A percentile compares a stretch with the other conserved stretches of the same genome.
These are phyloP conservation scores for Abortiporus biennis DNA, from an alignment of 1,284 basidiomycete species.

Conservation along the genomic window DNA sequence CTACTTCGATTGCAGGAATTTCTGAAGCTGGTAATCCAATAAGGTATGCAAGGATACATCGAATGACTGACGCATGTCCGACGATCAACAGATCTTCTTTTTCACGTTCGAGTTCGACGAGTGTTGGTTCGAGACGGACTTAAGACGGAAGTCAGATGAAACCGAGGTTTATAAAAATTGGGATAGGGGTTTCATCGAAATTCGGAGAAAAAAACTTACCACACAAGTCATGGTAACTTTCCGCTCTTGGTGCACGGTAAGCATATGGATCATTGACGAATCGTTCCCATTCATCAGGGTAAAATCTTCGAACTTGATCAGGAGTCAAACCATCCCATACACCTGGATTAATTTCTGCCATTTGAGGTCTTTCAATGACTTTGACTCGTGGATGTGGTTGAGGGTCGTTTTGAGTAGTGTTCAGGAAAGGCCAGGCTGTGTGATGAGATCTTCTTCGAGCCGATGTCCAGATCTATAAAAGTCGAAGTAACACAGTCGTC, in stretches of 20 bases:
- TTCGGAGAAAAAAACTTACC: conserved; percentile 34
- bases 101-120: conserved; percentile 80
- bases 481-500: background rate
- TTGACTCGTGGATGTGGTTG: conserved; percentile 46
- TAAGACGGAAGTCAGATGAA: too few species aligned
- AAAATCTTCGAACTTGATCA: conserved; percentile 85
- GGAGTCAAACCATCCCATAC: conserved; percentile 94
- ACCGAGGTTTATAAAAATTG: too few species aligned
- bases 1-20: conserved; percentile 95
- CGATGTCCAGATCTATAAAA: conserved; percentile 88
- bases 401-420: conserved; percentile 10
- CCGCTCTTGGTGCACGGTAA: conserved; percentile 87
- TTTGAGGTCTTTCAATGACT: conserved; percentile 91
- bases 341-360: conserved; percentile 97
- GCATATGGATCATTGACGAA: conserved; percentile 92
- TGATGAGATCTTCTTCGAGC: conserved; percentile 90
- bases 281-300: conserved; percentile 91
- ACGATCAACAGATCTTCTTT: conserved; percentile 75
- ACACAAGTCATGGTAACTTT: conserved; percentile 88
- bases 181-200: background rate
- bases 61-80: conserved; percentile 93
- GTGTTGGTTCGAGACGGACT: conserved; percentile 78
- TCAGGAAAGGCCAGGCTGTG: conserved; percentile 91
- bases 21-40: conserved; percentile 95
- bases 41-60: conserved; percentile 88